Base-by-base conservation (phyloP, 164 flowering plant genomes). In the Chloranthus sessilifolius region DNA sequence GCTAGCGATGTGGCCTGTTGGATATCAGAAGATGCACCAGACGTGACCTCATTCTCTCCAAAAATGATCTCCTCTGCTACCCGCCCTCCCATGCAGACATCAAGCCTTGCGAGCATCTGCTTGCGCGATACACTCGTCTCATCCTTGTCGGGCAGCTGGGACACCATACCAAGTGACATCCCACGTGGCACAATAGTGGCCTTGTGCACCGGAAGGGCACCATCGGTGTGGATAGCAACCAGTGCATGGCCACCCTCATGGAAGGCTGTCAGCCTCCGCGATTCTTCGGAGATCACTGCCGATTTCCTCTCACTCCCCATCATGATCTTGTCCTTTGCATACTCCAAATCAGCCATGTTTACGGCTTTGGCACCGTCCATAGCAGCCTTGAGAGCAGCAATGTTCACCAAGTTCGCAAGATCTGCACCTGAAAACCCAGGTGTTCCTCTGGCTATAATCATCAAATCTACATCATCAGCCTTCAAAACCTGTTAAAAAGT, bases 181-280 rank as follows among this genome's bases (percentile, higher is more conserved):
- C 97, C 97, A 25, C 97, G 74, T 1, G 97, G 97, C 24, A 88
- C 89, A 9, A 88, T 88, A 8, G 97, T 88, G 35, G 95, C 97
- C 58, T 94, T 94, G 72, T 89, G 99, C 30, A 94, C 94, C 15
- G 90, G 81, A 53, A 63, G 79, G 37, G 99, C 99, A 10, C 97
- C 99, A 29, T 89, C 95, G n/a, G 99, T 94, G 52, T 87, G 81
- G 53, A 89, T 68, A 16, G 97, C 95, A 14, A 88, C 97, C 25
- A 88, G 85, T 43, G 97, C 97, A 61, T 88, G 97, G 19, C 99
- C 97, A 43, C 88, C 96, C 75, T 94, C 99, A 47, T 94, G 99
- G 63, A 66, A 94, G 47, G 97, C 99, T 21, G 95, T 94, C 31
- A 81, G 66, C 58, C 49, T 78, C 25, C 99, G 51, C 10, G 95